Evolutionary conservation across 352 stramenopile genomes (phyloP).

Genomic region (Vaucheria bursata): DNA sequence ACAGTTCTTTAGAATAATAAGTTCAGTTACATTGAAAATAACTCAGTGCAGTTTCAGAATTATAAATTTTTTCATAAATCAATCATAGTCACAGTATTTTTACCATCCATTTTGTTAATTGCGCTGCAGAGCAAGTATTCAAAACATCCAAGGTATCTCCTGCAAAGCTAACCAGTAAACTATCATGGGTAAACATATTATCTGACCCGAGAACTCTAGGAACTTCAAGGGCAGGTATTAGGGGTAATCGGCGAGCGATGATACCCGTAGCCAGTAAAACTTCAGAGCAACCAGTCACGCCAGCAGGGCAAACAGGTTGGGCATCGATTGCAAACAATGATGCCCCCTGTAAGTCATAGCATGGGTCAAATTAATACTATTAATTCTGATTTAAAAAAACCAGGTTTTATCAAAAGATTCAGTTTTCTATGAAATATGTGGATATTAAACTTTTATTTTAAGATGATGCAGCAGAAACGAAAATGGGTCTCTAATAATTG

Average conservation of each 20-base stretch:
- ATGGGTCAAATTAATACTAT: neutral
- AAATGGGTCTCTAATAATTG: too few relatives aligned
- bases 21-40: too few relatives aligned
- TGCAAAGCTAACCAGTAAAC: neutral
- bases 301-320: slow-evolving; percentile 70
- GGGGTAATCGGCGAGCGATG: slow-evolving; percentile 43
- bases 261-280: too few relatives aligned
- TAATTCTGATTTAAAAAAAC: neutral
- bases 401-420: too few relatives aligned
- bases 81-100: too few relatives aligned
- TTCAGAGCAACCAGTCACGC: slow-evolving; percentile 67
- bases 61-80: too few relatives aligned
- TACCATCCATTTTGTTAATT: neutral
- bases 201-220: slow-evolving; percentile 7
- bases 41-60: too few relatives aligned
- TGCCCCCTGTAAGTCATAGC: too few relatives aligned
- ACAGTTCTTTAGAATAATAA: too few relatives aligned
- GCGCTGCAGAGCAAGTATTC: neutral
- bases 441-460: too few relatives aligned
- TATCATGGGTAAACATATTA: neutral
- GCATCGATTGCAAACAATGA: slow-evolving; percentile 58
- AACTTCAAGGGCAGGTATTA: slow-evolving; percentile 26
- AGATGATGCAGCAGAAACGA: too few relatives aligned
- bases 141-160: neutral
- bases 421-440: too few relatives aligned